Evolutionary conservation across 805 yeast species (phyloP).

Genomic region (Hanseniaspora meyeri): DNA sequence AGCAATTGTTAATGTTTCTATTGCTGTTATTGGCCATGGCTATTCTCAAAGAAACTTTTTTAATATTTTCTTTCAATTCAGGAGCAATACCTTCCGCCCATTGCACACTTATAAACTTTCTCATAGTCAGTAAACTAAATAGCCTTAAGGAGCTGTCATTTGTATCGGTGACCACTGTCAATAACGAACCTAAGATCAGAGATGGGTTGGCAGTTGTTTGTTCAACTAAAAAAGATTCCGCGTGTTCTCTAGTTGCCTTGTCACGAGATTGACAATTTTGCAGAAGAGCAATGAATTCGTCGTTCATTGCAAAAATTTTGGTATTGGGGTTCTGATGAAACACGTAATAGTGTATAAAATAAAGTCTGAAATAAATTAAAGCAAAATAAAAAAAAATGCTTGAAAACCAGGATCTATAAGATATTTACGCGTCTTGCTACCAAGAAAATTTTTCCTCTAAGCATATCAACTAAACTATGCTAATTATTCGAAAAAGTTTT

Average conservation of each 20-base stretch:
- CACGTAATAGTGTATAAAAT: too few species aligned
- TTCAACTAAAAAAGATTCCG: slow-evolving; percentile 39
- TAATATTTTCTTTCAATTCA: slow-evolving; percentile 34
- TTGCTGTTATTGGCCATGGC: slow-evolving; percentile 30
- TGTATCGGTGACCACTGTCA: not conserved
- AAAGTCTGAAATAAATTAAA: not conserved
- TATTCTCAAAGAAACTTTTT: slow-evolving; percentile 40
- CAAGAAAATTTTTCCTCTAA: too few species aligned
- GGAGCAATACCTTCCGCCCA: slow-evolving; percentile 45
- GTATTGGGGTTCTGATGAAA: not conserved
- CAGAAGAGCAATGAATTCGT: slow-evolving; percentile 19
- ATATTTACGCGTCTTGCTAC: too few species aligned
- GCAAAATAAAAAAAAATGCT: too few species aligned
- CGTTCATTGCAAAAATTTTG: not conserved
- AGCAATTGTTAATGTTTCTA: slow-evolving; percentile 50
- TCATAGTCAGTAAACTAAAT: slow-evolving; percentile 52
- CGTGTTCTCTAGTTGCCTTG: slow-evolving; percentile 37
- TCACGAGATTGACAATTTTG: slow-evolving; percentile 33
- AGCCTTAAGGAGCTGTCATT: slow-evolving; percentile 32
- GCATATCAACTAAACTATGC: too few species aligned
- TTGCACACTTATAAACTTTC: slow-evolving; percentile 52
- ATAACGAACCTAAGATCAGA: not conserved
- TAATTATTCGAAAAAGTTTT: too few species aligned
- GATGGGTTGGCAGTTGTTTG: not conserved
- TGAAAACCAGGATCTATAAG: too few species aligned